Percentiles rank a stretch among this genome's conserved stretches.
Conservation (phyloP, 2,329 filamentous ascomycete species). For the Trichoderma sp. region DNA sequence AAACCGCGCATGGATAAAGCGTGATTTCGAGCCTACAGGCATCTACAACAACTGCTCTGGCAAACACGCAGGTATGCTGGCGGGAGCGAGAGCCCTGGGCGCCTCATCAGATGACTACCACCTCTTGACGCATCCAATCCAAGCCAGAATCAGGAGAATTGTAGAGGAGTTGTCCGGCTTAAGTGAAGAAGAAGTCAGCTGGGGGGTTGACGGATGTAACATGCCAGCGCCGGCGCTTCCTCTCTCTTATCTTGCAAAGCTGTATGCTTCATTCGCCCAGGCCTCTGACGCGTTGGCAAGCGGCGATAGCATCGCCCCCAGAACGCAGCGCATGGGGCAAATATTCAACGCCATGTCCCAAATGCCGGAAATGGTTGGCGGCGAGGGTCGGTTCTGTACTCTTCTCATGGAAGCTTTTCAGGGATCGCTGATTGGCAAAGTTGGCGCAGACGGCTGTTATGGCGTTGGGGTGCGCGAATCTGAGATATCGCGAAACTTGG, state of each 20-base stretch:
- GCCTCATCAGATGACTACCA: conserved; percentile 41
- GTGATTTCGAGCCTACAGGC: conserved; percentile 40
- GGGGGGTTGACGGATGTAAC: conserved; percentile 52
- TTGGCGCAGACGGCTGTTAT: conserved; percentile 54
- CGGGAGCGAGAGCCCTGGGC: conserved; percentile 42
- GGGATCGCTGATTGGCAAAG: conserved; percentile 46
- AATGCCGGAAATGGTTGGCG: conserved; percentile 48
- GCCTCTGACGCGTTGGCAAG: conserved; percentile 33
- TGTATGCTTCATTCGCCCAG: conserved; percentile 42
- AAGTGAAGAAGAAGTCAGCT: conserved; percentile 36
- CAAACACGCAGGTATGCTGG: conserved; percentile 52
- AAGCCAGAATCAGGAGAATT: conserved; percentile 40
- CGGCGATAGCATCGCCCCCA: background rate
- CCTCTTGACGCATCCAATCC: conserved; percentile 40
- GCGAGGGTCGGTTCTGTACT: conserved; percentile 51
- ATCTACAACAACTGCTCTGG: conserved; percentile 51
- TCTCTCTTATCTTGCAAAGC: conserved; percentile 38
- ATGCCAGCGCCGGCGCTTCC: conserved; percentile 48
- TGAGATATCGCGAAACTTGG: conserved; percentile 40
- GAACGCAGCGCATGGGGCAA: conserved; percentile 34
- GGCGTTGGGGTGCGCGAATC: conserved; percentile 45
- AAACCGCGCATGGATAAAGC: conserved; percentile 43
- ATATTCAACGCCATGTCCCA: conserved; percentile 47
- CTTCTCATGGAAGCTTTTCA: conserved; percentile 44
- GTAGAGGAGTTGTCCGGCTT: conserved; percentile 42